Evolutionary conservation across 2,329 filamentous ascomycete genomes (phyloP), one percentile per base, ranked within the genome.

Genomic region (Periconia macrospinosa): DNA sequence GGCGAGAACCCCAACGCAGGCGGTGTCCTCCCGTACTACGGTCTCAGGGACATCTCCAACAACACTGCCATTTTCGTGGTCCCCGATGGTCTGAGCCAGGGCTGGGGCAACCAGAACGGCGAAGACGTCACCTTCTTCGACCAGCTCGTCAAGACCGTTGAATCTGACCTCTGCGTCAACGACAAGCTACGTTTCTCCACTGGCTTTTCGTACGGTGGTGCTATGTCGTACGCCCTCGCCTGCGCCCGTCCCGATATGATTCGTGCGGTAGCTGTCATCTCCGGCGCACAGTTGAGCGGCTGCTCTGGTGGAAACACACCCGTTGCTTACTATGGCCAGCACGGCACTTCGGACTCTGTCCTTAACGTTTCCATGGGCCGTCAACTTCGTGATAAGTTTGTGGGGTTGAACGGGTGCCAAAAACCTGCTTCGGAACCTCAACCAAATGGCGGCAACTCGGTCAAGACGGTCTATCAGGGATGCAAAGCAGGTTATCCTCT

Each of bases 171-270:
- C 46, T 80, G 78, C 57, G 60, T 79, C 35, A 71, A 80, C 53
- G 63, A 72, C 49, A 62, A 62, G 47, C 69, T 73, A 49, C 67
- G 74, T 50, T 79, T 78, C 61, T 67, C 74, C 30, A 78, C 74
- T 1, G 76, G 76, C 11, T 79, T 76, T 65, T 75, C 72, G 58
- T 78, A 77, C 58, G 76, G 77, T 33, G 76, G 70, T 41, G 71
- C 72, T 41, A 78, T 79, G 73, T 71, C 69, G 1, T 76, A 70
- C 59, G 66, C 73, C 0, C 61, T 78, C 14, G 76, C 77, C 5
- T 79, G 76, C 56, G 69, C 76, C 1, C 70, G 74, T 15, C 68
- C 76, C 11, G 58, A 65, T 10, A 60, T 61, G 45, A 69, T 78
- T 60, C 69, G 72, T 30, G 77, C 75, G 35, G 71, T 79, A n/a